A percentile compares a stretch with the other conserved stretches of the same genome.
phyloP scores from a whole-genome alignment of 2,329 filamentous ascomycete species.

The Plectosphaerella sp. region DNA sequence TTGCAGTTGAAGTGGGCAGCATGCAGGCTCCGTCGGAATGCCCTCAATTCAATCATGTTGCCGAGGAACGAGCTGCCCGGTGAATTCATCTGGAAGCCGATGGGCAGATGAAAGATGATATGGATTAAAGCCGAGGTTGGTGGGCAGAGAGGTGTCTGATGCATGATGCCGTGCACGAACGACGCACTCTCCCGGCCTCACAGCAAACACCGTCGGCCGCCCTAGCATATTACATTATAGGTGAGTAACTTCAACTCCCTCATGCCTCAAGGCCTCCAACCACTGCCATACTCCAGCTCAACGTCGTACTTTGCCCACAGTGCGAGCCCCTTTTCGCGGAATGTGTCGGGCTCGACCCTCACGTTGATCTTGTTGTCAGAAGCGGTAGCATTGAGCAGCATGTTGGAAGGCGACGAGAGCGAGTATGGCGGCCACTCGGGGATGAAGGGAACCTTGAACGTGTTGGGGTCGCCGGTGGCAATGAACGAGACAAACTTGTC shows the following conservation, averaged over 20 bases:
- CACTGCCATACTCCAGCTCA: conserved; percentile 1
- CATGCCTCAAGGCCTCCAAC: neutral
- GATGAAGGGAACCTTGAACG: conserved; percentile 5
- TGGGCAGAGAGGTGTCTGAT: too few species aligned
- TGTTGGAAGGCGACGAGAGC: conserved; percentile 9
- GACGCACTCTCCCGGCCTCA: too few species aligned
- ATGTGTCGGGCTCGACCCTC: conserved; percentile 11
- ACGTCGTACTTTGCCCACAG: conserved; percentile 2
- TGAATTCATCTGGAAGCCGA: too few species aligned
- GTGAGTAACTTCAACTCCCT: too few species aligned
- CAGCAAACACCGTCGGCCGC: too few species aligned
- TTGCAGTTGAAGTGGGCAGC: too few species aligned
- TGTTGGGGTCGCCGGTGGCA: conserved; percentile 11
- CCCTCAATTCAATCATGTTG: too few species aligned
- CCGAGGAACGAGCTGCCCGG: too few species aligned
- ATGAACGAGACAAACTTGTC: conserved; percentile 12
- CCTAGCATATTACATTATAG: too few species aligned
- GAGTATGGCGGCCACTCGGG: conserved; percentile 12
- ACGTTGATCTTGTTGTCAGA: conserved; percentile 11
- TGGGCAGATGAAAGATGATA: too few species aligned
- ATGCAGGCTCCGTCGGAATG: too few species aligned
- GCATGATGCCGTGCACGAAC: too few species aligned
- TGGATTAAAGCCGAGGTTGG: neutral
- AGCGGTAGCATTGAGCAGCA: conserved; percentile 12
- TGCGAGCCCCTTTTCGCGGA: conserved; percentile 6